Evolutionary conservation across 345 rosid species (phyloP), one percentile per base, ranked within the genome.

Genomic region (Gossypium stocksii): DNA sequence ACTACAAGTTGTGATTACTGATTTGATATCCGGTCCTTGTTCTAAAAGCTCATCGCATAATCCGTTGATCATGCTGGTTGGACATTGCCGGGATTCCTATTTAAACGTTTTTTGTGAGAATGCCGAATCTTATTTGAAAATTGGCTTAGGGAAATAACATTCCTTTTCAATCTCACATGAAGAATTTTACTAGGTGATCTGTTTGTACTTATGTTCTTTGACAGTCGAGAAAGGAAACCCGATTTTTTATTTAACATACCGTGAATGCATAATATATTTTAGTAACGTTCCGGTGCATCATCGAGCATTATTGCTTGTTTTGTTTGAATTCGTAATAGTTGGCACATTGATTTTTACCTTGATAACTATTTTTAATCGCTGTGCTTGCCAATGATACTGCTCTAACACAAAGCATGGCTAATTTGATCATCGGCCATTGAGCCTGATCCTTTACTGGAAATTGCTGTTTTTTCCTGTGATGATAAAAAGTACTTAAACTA

Each of bases 61-160:
- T 63, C 43, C 53, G 64, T 45, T 72, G 74, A 75, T 46, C 10
- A 5, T 72, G 77, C 66, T 58, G 66, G 58, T 45, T 67, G 75
- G 64, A 72, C 70, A 69, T 77, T 12, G 59, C 25, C 14, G 11
- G 70, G 44, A 59, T 46, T 52, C 71, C 61, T 38, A 54, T 41
- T 70, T 51, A 57, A 71, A 76, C 22, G 77, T 69, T 74, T 58
- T 64, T 51, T 64, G 72, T 48, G 54, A 71, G 79, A 59, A 68
- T 53, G 63, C 52, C 43, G 67, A 74, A 71, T 51, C 62, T 22
- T 73, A 16, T 25, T 62, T 76, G 80, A 70, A 34, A 73, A 49
- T 70, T 82, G 22, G 69, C 65, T 54, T 34, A 34, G 71, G 74
- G 70, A 63, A 74, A 64, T 69, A 60, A 53, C 53, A 29, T 49